Percentiles rank a stretch among this genome's conserved stretches.
Evolutionary conservation across 352 stramenopile genomes (phyloP).

Genomic region (Phytophthora aleatoria): DNA sequence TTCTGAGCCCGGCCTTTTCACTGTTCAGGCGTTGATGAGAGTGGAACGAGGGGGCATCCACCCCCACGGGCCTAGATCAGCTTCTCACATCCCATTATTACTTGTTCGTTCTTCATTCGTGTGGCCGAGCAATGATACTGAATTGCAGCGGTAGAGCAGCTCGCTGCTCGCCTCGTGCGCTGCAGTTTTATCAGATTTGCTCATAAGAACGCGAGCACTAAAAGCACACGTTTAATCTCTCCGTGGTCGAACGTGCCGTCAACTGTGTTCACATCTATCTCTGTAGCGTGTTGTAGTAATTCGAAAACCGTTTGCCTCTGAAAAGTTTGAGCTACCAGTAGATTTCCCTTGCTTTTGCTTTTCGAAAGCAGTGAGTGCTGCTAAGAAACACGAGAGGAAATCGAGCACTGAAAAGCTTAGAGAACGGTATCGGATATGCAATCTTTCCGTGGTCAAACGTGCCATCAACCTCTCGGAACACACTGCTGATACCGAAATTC

Average conservation of each 20-base stretch:
- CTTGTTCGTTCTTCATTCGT: not conserved
- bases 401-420: no score
- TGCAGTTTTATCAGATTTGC: slow-evolving; percentile 86
- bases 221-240: slow-evolving; percentile 86
- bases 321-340: no score
- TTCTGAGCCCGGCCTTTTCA: slow-evolving; percentile 69
- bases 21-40: slow-evolving; percentile 80
- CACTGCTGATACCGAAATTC: no score
- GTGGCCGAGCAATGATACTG: slow-evolving; percentile 70
- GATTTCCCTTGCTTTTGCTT: no score
- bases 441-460: no score
- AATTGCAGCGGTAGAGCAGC: slow-evolving; percentile 62
- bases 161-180: slow-evolving; percentile 41
- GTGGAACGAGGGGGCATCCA: slow-evolving; percentile 53
- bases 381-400: no score
- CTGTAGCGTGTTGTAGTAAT: no score
- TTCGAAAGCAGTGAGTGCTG: no score
- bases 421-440: no score
- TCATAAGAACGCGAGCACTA: slow-evolving; percentile 82
- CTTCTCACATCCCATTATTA: slow-evolving; percentile 60
- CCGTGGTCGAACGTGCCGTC: slow-evolving; percentile 85
- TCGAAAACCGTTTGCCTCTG: no score
- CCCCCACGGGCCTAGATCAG: slow-evolving; percentile 71
- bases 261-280: slow-evolving; percentile 73
- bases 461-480: no score